A percentile compares a stretch with the other conserved stretches of the same genome.
phyloP scores from a whole-genome alignment of 805 yeast genomes.

The Zygosaccharomyces kombuchaensis region DNA sequence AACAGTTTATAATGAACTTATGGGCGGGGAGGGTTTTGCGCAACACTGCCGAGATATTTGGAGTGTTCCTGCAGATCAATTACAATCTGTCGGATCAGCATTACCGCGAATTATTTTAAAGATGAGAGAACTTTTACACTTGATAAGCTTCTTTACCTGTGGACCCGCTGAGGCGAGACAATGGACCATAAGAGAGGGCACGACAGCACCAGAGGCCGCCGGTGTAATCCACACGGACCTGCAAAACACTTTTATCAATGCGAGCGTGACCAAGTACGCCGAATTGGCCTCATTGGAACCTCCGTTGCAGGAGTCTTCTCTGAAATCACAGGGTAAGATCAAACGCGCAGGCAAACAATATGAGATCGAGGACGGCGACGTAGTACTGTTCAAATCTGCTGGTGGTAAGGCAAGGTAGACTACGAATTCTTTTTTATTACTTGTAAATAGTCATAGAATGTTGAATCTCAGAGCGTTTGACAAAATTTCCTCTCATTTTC shows the following conservation, averaged over 20 bases:
- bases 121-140: slow-evolving; percentile 63
- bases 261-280: slow-evolving; percentile 64
- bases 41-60: slow-evolving; percentile 30
- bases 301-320: slow-evolving; percentile 25
- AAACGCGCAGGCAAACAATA: slow-evolving; percentile 64
- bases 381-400: slow-evolving; percentile 66
- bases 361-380: slow-evolving; percentile 79
- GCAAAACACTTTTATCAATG: slow-evolving; percentile 74
- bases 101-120: slow-evolving; percentile 58
- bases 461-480: slow-evolving; percentile 37
- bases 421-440: not conserved
- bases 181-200: slow-evolving; percentile 77
- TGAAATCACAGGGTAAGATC: slow-evolving; percentile 28
- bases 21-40: slow-evolving; percentile 27
- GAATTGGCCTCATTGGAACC: slow-evolving; percentile 41
- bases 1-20: slow-evolving; percentile 30
- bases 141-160: slow-evolving; percentile 83
- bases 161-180: slow-evolving; percentile 83
- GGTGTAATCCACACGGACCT: slow-evolving; percentile 85
- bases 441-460: slow-evolving; percentile 10
- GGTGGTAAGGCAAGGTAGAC: slow-evolving; percentile 48
- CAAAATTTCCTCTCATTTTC: slow-evolving; percentile 33
- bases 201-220: slow-evolving; percentile 85
- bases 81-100: slow-evolving; percentile 47
- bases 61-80: slow-evolving; percentile 23